phyloP scores from a whole-genome alignment of 164 flowering plant genomes.

The Chimonanthus salicifolius region DNA sequence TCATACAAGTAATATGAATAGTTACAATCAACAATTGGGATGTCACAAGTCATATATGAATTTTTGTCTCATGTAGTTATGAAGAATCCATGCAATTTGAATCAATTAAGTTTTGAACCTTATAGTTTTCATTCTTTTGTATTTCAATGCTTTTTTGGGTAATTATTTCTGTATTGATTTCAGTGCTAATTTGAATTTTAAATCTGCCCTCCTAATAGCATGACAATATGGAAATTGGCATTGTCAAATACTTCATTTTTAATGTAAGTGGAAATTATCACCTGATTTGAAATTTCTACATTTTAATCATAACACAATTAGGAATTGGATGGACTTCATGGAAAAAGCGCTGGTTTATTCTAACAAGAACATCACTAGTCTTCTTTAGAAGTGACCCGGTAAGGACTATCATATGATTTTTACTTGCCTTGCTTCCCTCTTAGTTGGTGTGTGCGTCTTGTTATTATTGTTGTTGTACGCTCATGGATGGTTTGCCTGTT shows the following conservation, averaged over 20 bases:
- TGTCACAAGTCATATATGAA: too few relatives aligned
- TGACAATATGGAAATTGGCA: background rate
- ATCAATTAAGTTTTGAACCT: background rate
- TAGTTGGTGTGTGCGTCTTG: background rate
- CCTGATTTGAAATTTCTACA: background rate
- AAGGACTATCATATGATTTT: slow-evolving; percentile 25
- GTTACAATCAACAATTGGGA: too few relatives aligned
- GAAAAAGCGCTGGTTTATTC: slow-evolving; percentile 98
- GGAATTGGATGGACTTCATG: slow-evolving; percentile 99
- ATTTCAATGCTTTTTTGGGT: background rate
- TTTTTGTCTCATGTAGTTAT: too few relatives aligned
- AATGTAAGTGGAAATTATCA: background rate
- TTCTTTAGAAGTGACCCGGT: slow-evolving; percentile 98
- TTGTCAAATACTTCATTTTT: background rate
- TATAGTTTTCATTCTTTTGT: background rate
- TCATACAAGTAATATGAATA: too few relatives aligned
- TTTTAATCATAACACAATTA: slow-evolving; percentile 9
- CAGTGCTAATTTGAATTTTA: background rate
- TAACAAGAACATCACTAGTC: slow-evolving; percentile 83
- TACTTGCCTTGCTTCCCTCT: background rate
- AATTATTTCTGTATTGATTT: background rate
- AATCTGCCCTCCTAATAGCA: background rate
- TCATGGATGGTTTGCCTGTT: background rate
- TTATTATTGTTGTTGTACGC: background rate
- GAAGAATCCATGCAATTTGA: background rate